Conservation (phyloP, 139 green algal genomes). For the Tetraselmis chui region DNA sequence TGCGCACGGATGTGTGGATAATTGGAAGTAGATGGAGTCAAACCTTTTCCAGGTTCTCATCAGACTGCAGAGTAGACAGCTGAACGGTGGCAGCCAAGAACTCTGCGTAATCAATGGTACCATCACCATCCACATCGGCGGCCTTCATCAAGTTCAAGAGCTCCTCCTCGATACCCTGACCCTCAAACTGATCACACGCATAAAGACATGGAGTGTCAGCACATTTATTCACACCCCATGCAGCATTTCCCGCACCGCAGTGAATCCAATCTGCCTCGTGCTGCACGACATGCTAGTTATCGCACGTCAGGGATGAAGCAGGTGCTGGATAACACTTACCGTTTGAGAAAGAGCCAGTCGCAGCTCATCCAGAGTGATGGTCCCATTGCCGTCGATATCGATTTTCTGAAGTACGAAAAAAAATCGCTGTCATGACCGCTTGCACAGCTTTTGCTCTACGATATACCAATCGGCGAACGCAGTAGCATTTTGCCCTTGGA, state of each 20-base stretch:
- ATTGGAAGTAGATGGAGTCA: neutral
- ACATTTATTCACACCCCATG: no score
- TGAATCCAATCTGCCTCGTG: no score
- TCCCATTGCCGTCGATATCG: conserved; percentile 81
- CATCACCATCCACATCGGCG: neutral
- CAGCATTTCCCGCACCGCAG: no score
- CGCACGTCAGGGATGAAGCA: no score
- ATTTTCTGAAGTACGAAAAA: conserved; percentile 61
- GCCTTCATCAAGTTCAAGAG: neutral
- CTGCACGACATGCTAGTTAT: no score
- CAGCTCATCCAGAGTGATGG: conserved; percentile 89
- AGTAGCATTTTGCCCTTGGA: no score
- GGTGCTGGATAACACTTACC: neutral
- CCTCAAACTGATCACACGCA: neutral
- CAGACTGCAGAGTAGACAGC: neutral
- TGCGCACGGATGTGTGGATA: no score
- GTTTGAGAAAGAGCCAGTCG: neutral
- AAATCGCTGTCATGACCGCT: conserved; percentile 79
- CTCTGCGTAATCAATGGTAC: neutral
- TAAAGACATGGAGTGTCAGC: no score
- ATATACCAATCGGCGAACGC: no score
- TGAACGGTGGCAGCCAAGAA: neutral
- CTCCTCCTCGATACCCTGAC: neutral
- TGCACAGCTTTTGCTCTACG: no score
- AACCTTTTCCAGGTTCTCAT: neutral